A percentile compares a stretch with the other conserved stretches of the same genome.
Evolutionary conservation across 1,284 basidiomycete genomes (phyloP).

Genomic region (Sporisorium iseilematis-ciliati): DNA sequence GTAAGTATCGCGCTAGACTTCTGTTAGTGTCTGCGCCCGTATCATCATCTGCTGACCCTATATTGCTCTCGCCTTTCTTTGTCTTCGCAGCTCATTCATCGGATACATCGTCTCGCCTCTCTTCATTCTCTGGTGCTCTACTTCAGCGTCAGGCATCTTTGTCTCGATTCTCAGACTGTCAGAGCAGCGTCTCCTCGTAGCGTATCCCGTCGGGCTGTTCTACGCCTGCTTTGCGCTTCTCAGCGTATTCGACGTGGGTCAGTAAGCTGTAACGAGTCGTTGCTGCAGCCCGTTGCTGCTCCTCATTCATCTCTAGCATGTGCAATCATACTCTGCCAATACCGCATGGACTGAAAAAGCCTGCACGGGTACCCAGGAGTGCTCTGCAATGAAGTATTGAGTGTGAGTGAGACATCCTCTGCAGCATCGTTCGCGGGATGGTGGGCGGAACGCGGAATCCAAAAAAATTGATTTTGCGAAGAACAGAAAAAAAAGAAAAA

Average conservation of each 20-base stretch:
- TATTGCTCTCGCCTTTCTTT: background rate
- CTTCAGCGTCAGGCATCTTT: constrained; percentile 68
- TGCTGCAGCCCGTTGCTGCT: background rate
- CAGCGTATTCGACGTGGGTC: constrained; percentile 63
- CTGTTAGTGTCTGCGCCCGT: background rate
- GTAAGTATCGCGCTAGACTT: constrained; percentile 74
- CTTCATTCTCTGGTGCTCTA: constrained; percentile 68
- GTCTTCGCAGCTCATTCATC: constrained; percentile 36
- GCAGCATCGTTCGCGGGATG: background rate
- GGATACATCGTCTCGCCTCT: constrained; percentile 66
- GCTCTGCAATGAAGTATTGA: background rate
- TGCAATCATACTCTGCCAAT: constrained; percentile 3
- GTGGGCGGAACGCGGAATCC: background rate
- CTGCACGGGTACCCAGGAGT: too few species aligned
- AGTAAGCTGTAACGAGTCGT: constrained; percentile 5
- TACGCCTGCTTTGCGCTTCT: constrained; percentile 68
- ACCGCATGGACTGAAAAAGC: too few species aligned
- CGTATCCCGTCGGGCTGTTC: constrained; percentile 68
- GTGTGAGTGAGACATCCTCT: background rate
- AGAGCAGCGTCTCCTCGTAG: constrained; percentile 68
- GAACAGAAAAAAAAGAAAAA: constrained; percentile 14
- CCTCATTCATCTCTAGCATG: background rate
- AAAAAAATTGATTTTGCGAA: constrained; percentile 1
- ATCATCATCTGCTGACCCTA: background rate
- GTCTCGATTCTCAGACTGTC: constrained; percentile 66